A percentile compares a stretch with the other conserved stretches of the same genome.
Conservation (phyloP, 371 early-diverging fungal genomes). For the Chytridium lagenaria region DNA sequence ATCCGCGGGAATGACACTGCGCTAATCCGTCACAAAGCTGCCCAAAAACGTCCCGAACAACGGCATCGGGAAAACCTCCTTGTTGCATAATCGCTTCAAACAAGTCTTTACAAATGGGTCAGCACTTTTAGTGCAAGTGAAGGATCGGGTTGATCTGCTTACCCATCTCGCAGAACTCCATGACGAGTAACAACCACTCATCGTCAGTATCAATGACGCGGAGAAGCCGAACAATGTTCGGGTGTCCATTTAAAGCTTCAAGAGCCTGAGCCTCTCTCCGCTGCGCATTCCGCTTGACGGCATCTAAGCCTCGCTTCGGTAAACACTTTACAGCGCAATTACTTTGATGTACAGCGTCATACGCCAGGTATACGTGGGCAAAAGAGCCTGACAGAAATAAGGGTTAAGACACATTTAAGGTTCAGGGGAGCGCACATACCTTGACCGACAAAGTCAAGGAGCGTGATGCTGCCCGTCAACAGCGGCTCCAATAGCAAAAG, state of each 20-base stretch:
- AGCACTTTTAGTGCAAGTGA: not conserved
- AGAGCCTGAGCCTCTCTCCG: slow-evolving; percentile 77
- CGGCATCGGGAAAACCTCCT: slow-evolving; percentile 62
- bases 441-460: slow-evolving; percentile 39
- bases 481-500: slow-evolving; percentile 27
- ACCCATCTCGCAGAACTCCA: slow-evolving; percentile 82
- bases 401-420: not conserved
- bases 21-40: slow-evolving; percentile 84
- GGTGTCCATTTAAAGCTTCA: slow-evolving; percentile 67
- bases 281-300: slow-evolving; percentile 66
- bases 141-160: slow-evolving; percentile 8
- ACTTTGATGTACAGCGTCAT: slow-evolving; percentile 31
- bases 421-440: slow-evolving; percentile 14
- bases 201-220: slow-evolving; percentile 66
- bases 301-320: slow-evolving; percentile 62
- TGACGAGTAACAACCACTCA: slow-evolving; percentile 71
- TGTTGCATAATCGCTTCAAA: slow-evolving; percentile 73
- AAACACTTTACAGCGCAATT: slow-evolving; percentile 72
- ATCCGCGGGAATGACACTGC: slow-evolving; percentile 76
- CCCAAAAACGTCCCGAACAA: slow-evolving; percentile 73
- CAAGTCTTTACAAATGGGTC: slow-evolving; percentile 66
- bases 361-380: slow-evolving; percentile 72
- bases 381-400: slow-evolving; percentile 61
- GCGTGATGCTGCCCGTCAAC: slow-evolving; percentile 32
- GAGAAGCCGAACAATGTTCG: slow-evolving; percentile 76